Conservation (phyloP, 2,329 filamentous ascomycete genomes). For the Setomelanomma holmii region DNA sequence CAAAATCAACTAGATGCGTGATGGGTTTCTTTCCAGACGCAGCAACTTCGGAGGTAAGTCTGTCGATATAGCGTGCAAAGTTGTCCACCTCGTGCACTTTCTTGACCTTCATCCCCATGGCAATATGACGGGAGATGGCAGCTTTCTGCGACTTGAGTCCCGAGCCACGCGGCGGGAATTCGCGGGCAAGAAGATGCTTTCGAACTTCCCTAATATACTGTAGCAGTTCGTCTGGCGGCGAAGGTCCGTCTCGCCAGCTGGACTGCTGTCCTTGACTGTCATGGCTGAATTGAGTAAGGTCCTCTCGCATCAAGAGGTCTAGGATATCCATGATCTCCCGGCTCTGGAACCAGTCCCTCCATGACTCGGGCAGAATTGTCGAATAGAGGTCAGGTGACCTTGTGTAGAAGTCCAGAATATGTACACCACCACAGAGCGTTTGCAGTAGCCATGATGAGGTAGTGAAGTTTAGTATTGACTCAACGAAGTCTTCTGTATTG, state of each 20-base stretch:
- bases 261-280: conserved; percentile 3
- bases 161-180: conserved; percentile 55
- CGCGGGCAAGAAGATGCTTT: conserved; percentile 69
- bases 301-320: conserved; percentile 80
- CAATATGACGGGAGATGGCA: conserved; percentile 72
- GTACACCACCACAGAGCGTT: conserved; percentile 93
- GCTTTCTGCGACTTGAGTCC: conserved; percentile 52
- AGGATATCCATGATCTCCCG: conserved; percentile 78
- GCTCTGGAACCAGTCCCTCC: conserved; percentile 78
- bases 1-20: conserved; percentile 93
- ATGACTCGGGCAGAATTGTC: conserved; percentile 76
- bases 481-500: conserved; percentile 77
- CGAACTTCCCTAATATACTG: conserved; percentile 77
- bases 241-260: conserved; percentile 53
- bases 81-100: conserved; percentile 93
- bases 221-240: conserved; percentile 65
- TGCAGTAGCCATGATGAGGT: conserved; percentile 78
- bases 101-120: conserved; percentile 93
- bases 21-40: conserved; percentile 55
- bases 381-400: conserved; percentile 83
- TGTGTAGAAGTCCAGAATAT: conserved; percentile 96
- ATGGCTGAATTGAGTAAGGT: conserved; percentile 60
- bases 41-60: conserved; percentile 64
- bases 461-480: conserved; percentile 77
- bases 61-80: conserved; percentile 85